Conservation (phyloP, 1,139 yeast genomes). For the Lodderomyces oxycetoniae region DNA sequence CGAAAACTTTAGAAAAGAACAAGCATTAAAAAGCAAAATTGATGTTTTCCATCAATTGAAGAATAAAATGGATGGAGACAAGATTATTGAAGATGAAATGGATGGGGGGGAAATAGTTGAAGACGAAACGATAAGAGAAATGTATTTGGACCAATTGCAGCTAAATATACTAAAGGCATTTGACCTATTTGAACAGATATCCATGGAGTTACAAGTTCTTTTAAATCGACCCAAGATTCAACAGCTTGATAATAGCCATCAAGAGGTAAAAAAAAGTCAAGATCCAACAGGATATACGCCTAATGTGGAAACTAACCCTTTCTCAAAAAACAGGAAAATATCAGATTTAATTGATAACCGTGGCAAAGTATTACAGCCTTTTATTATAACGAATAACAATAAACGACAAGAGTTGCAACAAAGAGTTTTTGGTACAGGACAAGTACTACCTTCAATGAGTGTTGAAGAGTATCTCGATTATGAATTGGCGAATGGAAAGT, state of each 20-base stretch:
- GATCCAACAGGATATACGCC: constrained; percentile 47
- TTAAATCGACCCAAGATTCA: constrained; percentile 27
- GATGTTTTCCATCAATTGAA: constrained; percentile 3
- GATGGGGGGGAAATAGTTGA: constrained; percentile 11
- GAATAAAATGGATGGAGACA: constrained; percentile 18
- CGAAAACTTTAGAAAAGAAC: constrained; percentile 58
- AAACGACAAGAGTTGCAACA: constrained; percentile 49
- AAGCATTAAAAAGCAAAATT: constrained; percentile 45
- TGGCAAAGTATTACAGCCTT: constrained; percentile 81
- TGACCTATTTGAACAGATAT: constrained; percentile 46
- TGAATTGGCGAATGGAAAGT: constrained; percentile 80
- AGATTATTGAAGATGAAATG: constrained; percentile 16
- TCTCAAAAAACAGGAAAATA: constrained; percentile 18
- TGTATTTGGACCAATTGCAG: constrained; percentile 53
- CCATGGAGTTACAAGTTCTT: constrained; percentile 56
- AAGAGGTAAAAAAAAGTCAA: constrained; percentile 10
- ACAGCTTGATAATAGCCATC: constrained; percentile 18
- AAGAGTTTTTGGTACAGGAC: constrained; percentile 88
- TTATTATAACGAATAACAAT: constrained; percentile 58
- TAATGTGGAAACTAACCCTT: constrained; percentile 42
- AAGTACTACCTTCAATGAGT: constrained; percentile 87
- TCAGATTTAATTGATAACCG: constrained; percentile 50
- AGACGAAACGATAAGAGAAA: constrained; percentile 56
- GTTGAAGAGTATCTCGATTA: constrained; percentile 88
- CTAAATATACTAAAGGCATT: constrained; percentile 52